A percentile compares a stretch with the other conserved stretches of the same genome.
Evolutionary conservation across 495 filamentous ascomycete species (phyloP).

Genomic region (Tuber microsphaerosporum): DNA sequence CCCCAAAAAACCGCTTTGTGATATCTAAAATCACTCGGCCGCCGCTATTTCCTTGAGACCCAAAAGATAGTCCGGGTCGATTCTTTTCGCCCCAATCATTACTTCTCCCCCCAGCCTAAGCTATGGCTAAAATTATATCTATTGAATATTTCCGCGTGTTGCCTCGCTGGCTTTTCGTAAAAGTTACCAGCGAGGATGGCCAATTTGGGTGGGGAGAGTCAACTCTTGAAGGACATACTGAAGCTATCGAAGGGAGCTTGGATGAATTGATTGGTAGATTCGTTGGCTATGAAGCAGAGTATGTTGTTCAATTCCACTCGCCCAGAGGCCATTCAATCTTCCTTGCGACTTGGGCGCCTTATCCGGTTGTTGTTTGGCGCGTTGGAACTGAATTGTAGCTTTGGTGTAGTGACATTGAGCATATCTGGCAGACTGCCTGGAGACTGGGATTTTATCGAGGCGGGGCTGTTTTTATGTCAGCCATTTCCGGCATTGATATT

Average conservation of each 20-base stretch:
- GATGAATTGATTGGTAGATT: slow-evolving; percentile 60
- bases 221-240: slow-evolving; percentile 67
- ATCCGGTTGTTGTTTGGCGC: not conserved
- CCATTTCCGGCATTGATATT: slow-evolving; percentile 71
- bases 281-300: slow-evolving; percentile 67
- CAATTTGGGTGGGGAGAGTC: slow-evolving; percentile 72
- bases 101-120: slow-evolving; percentile 1
- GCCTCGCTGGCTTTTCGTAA: slow-evolving; percentile 74
- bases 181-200: slow-evolving; percentile 59
- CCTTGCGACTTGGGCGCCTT: not conserved
- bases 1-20: not conserved
- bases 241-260: slow-evolving; percentile 68
- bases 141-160: slow-evolving; percentile 71
- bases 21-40: not conserved
- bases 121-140: slow-evolving; percentile 60
- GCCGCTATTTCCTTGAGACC: not conserved
- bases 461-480: slow-evolving; percentile 78
- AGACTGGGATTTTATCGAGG: slow-evolving; percentile 70
- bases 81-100: not conserved
- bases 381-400: slow-evolving; percentile 17
- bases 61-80: not conserved
- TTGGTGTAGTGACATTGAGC: slow-evolving; percentile 62
- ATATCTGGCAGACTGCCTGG: slow-evolving; percentile 69
- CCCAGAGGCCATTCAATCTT: not conserved
- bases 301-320: slow-evolving; percentile 28